Percentiles rank a stretch among this genome's conserved stretches.
phyloP scores from a whole-genome alignment of 208 protist genomes.

The Leishmania mexicana region DNA sequence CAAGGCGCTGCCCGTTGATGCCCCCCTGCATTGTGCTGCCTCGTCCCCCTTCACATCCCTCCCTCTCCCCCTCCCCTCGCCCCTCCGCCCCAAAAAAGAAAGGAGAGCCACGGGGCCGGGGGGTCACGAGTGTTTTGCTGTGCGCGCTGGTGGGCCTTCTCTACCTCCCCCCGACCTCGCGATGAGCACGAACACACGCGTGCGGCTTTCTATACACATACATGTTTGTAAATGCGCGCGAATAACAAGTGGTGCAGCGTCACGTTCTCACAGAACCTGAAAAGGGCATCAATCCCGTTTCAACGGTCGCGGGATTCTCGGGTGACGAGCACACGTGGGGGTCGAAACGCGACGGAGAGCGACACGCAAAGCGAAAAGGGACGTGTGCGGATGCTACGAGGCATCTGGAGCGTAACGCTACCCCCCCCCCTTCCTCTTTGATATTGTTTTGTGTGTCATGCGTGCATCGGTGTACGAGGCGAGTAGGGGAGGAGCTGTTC shows the following conservation, averaged over 20 bases:
- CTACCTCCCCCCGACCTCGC: neutral
- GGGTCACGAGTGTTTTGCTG: neutral
- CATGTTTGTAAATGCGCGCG: neutral
- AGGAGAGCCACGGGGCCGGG: neutral
- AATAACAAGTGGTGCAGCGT: neutral
- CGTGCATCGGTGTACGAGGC: neutral
- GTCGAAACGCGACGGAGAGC: neutral
- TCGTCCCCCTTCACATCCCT: neutral
- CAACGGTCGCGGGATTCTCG: neutral
- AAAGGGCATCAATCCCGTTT: neutral
- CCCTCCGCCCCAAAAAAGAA: neutral
- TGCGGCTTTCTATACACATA: neutral
- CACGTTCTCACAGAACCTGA: neutral
- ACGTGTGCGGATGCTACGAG: neutral
- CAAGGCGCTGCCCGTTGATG: neutral
- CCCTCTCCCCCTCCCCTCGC: neutral
- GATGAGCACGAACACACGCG: neutral
- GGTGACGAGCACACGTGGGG: neutral
- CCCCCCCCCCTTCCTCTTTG: neutral
- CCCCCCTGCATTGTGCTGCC: neutral
- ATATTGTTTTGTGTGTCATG: neutral
- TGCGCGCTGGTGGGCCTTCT: neutral
- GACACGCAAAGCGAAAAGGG: neutral
- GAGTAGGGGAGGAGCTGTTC: neutral
- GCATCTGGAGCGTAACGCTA: neutral